phyloP scores from a whole-genome alignment of 805 yeast species.

The Gaillardinia entomophila region DNA sequence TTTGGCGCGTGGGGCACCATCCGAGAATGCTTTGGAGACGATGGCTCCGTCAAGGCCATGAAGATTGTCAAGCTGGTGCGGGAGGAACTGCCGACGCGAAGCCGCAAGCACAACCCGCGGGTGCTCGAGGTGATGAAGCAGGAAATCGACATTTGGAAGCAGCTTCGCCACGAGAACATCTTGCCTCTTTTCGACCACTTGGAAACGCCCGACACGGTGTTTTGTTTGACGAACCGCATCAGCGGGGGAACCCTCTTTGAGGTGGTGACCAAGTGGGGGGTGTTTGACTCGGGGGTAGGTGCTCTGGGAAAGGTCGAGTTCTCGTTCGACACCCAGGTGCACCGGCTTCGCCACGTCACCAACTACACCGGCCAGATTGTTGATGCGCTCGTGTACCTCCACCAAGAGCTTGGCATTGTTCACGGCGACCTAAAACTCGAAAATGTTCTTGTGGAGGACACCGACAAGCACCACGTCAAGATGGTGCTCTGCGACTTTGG shows the following conservation, averaged over 20 bases:
- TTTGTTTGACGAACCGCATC: slow-evolving; percentile 64
- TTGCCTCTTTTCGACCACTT: slow-evolving; percentile 57
- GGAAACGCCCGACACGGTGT: slow-evolving; percentile 58
- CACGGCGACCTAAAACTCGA: slow-evolving; percentile 85
- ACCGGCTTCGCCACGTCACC: slow-evolving; percentile 29
- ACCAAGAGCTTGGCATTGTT: slow-evolving; percentile 48
- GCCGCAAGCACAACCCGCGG: slow-evolving; percentile 29
- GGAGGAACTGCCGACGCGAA: slow-evolving; percentile 8
- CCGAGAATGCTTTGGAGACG: slow-evolving; percentile 51
- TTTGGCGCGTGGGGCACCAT: slow-evolving; percentile 89
- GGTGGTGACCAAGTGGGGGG: slow-evolving; percentile 63
- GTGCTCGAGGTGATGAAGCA: slow-evolving; percentile 57
- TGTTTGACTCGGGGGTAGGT: slow-evolving; percentile 22
- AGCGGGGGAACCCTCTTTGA: slow-evolving; percentile 81
- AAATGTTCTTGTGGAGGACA: slow-evolving; percentile 58
- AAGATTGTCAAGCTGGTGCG: slow-evolving; percentile 46
- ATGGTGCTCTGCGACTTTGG: slow-evolving; percentile 86
- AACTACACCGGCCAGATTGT: slow-evolving; percentile 48
- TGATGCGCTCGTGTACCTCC: slow-evolving; percentile 56
- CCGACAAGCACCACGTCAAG: slow-evolving; percentile 19
- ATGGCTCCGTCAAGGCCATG: slow-evolving; percentile 47
- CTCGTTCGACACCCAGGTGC: slow-evolving; percentile 16
- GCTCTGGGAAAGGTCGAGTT: slow-evolving; percentile 23
- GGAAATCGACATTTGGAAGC: slow-evolving; percentile 74
- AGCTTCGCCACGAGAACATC: slow-evolving; percentile 58